Evolutionary conservation across 2,329 filamentous ascomycete genomes (phyloP), one percentile per base, ranked within the genome.

Genomic region (Coccinonectria pachysandricola): DNA sequence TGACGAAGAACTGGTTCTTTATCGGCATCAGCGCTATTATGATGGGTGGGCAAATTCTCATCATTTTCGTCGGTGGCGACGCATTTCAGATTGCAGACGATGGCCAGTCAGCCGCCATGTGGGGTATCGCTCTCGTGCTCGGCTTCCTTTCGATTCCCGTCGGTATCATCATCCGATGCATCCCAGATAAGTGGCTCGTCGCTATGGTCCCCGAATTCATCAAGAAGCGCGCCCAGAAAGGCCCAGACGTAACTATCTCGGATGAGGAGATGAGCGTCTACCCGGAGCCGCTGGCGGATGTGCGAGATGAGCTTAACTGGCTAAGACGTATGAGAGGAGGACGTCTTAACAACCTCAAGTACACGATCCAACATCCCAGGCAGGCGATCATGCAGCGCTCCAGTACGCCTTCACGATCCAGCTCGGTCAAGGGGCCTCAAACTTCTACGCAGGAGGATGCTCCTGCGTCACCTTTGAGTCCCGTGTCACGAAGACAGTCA

Each of bases 1-100:
- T 96, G 32, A 68, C 68, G 14, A 72, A 72, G 50, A 96, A 96
- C 54, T 80, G 69, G 59, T 93, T 92, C 66, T 96, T 96, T 61
- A 71, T 92, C 19, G 70, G 59, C 19, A 95, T 96, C 55, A 86
- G 86, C 58, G 48, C 67, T 34, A 67, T 93, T 52, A 95, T 96
- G 80, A 75, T 88, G 40, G 87, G 75, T 37, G 85, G 83, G 12
- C 88, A 96, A 52, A 64, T 91, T 14, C 69, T 95, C 55, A 96
- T 96, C 50, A 71, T 95, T 45, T 91, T 83, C 46, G 72, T 94
- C 26, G 88, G 88, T 38, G 82, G 84, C 16, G 59, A 63, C 7
- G 84, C 87, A 2, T 93, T 96, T 63, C 71, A 72, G 25, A 85
- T 92, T 34, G 66, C 65, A 2, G 35, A 50, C 1, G 59, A 64